Evolutionary conservation across 176 grass and related monocot genomes (phyloP).

Genomic region (Cenchrus americanus): DNA sequence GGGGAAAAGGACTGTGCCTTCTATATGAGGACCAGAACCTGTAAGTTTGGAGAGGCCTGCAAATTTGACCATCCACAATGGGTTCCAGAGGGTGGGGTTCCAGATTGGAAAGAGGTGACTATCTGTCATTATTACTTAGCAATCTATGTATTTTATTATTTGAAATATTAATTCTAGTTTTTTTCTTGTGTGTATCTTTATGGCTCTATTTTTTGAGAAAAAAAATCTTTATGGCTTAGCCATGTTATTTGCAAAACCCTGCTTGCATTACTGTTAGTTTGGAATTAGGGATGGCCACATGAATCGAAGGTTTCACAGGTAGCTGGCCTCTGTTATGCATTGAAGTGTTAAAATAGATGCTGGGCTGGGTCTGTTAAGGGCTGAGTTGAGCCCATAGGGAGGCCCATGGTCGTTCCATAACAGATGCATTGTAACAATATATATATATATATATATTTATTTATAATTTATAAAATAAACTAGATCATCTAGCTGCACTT

Average conservation of each 20-base stretch:
- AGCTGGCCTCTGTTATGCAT: background rate
- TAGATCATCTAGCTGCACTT: background rate
- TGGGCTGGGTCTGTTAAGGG: no score
- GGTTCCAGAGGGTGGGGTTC: conserved; percentile 89
- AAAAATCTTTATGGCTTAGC: background rate
- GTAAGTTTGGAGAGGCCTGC: conserved; percentile 84
- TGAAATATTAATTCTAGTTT: conserved; percentile 31
- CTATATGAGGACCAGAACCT: conserved; percentile 96
- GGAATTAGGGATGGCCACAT: conserved; percentile 3
- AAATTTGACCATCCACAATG: conserved; percentile 96
- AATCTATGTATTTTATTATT: conserved; percentile 36
- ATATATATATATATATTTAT: no score
- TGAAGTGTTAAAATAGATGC: background rate
- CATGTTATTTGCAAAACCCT: conserved; percentile 38
- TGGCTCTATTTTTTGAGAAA: no score
- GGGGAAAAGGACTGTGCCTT: conserved; percentile 85
- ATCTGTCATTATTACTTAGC: conserved; percentile 59
- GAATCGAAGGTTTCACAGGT: conserved; percentile 20
- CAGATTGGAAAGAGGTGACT: conserved; percentile 99
- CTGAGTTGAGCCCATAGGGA: no score
- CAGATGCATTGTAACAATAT: background rate
- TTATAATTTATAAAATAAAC: background rate
- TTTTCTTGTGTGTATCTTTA: background rate
- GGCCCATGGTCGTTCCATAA: no score
- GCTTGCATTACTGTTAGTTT: conserved; percentile 15